phyloP scores from a whole-genome alignment of 257 asterid species.

The Salvia splendens region DNA sequence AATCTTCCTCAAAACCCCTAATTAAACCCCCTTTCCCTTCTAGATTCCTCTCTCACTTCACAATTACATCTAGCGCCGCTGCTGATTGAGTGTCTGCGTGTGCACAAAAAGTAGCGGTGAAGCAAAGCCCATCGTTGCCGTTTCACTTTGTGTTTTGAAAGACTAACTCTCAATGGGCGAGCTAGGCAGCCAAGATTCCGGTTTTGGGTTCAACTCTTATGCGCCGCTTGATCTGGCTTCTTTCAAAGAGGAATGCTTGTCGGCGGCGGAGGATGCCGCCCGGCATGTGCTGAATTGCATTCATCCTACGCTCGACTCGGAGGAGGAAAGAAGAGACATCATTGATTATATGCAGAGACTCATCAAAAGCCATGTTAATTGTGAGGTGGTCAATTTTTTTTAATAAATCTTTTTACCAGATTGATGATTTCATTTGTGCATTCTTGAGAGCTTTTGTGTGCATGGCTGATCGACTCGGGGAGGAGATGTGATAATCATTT shows the following conservation, averaged over 20 bases:
- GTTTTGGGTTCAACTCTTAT: slow-evolving; percentile 22
- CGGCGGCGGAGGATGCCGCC: slow-evolving; percentile 47
- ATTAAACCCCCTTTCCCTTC: slow-evolving; percentile 30
- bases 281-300: slow-evolving; percentile 44
- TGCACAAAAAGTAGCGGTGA: neutral
- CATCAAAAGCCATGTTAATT: slow-evolving; percentile 36
- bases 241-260: slow-evolving; percentile 42
- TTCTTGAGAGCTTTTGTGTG: slow-evolving; percentile 1
- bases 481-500: slow-evolving; percentile 20
- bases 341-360: slow-evolving; percentile 48
- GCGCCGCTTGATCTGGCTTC: slow-evolving; percentile 46
- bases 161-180: slow-evolving; percentile 33
- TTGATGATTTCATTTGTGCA: neutral
- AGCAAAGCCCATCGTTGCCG: neutral
- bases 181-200: slow-evolving; percentile 14
- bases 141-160: slow-evolving; percentile 5
- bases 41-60: slow-evolving; percentile 5
- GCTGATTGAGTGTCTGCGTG: neutral
- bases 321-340: slow-evolving; percentile 50
- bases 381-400: slow-evolving; percentile 41
- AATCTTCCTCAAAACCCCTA: slow-evolving; percentile 35
- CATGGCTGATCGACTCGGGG: neutral
- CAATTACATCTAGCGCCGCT: neutral
- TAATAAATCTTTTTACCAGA: neutral
- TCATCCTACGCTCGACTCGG: slow-evolving; percentile 56